These are phyloP conservation scores for Aspergillus proliferans DNA, from an alignment of 2,329 filamentous ascomycete species.

Conservation along the genomic window DNA sequence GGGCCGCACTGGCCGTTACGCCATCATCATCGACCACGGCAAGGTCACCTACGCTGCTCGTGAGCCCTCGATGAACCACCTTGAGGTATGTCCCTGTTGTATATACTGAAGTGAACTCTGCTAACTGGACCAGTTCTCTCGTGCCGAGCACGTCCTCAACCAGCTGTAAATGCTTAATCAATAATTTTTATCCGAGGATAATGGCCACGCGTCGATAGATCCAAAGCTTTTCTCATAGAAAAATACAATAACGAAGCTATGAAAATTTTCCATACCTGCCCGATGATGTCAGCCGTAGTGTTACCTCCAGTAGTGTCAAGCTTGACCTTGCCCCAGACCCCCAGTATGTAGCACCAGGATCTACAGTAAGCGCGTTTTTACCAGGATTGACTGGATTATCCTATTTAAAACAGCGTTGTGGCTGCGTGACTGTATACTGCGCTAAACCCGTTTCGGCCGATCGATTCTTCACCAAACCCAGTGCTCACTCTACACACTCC, in stretches of 20 bases:
- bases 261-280: slow-evolving; percentile 3
- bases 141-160: slow-evolving; percentile 33
- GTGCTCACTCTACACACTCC: no score
- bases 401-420: background rate
- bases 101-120: background rate
- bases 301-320: background rate
- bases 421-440: no score
- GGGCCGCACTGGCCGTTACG: slow-evolving; percentile 71
- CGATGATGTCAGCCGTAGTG: background rate
- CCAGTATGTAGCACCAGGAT: background rate
- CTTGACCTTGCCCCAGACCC: background rate
- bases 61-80: slow-evolving; percentile 48
- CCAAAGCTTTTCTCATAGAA: slow-evolving; percentile 7
- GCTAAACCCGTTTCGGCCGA: no score
- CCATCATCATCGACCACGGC: slow-evolving; percentile 74
- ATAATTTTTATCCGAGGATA: slow-evolving; percentile 10
- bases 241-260: slow-evolving; percentile 20
- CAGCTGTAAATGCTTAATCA: slow-evolving; percentile 26
- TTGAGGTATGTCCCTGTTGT: slow-evolving; percentile 31
- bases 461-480: no score
- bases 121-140: slow-evolving; percentile 28
- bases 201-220: slow-evolving; percentile 9
- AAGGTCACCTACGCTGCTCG: slow-evolving; percentile 75
- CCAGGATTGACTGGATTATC: background rate
- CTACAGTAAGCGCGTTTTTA: background rate